Percentiles rank a stretch among this genome's conserved stretches.
Conservation (phyloP, 495 filamentous ascomycete genomes). For the Rhypophila decipiens region DNA sequence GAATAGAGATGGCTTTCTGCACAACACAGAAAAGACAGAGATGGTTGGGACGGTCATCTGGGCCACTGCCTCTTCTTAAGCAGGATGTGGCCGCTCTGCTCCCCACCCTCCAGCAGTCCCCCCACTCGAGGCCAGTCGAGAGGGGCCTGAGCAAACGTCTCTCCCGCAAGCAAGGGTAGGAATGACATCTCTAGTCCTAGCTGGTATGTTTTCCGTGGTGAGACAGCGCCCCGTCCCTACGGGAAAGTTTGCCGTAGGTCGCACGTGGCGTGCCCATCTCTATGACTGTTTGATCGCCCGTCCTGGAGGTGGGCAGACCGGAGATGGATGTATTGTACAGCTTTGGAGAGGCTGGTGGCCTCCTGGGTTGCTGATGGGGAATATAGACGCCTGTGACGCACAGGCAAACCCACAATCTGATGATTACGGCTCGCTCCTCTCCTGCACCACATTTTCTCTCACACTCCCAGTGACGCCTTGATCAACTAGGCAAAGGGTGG, state of each 20-base stretch:
- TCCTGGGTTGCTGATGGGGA: slow-evolving; percentile 8
- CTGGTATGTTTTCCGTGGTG: slow-evolving; percentile 10
- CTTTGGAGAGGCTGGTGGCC: slow-evolving; percentile 13
- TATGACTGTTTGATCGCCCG: slow-evolving; percentile 22
- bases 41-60: neutral
- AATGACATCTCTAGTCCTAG: slow-evolving; percentile 5
- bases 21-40: neutral
- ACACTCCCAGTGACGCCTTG: slow-evolving; percentile 15
- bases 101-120: neutral
- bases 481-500: slow-evolving; percentile 17
- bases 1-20: neutral
- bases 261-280: slow-evolving; percentile 23
- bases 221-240: slow-evolving; percentile 9
- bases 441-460: slow-evolving; percentile 11
- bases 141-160: slow-evolving; percentile 20
- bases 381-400: slow-evolving; percentile 17
- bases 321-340: slow-evolving; percentile 6
- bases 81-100: neutral
- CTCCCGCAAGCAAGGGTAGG: neutral
- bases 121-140: slow-evolving; percentile 10
- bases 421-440: slow-evolving; percentile 21
- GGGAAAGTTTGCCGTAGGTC: slow-evolving; percentile 13
- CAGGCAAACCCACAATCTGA: slow-evolving; percentile 22
- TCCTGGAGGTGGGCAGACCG: slow-evolving; percentile 12
- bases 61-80: slow-evolving; percentile 17